Evolutionary conservation across 75 land plant genomes (phyloP), one percentile per base, ranked within the genome.

Genomic region (Selaginella moellendorffii): DNA sequence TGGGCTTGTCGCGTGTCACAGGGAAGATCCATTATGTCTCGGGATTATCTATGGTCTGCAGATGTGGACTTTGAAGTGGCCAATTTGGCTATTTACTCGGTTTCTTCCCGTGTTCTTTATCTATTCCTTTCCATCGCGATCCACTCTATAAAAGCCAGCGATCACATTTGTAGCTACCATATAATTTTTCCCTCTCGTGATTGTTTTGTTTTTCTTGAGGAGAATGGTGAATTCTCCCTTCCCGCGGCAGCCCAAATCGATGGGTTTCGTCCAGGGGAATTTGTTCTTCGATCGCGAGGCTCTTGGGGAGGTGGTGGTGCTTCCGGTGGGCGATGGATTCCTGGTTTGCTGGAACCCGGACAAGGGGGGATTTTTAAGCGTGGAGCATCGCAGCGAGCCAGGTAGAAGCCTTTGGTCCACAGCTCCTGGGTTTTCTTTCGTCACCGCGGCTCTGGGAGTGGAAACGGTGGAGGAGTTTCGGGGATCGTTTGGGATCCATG

Each of bases 401-500:
- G 2, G 52, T 0, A 75, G 74, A 56, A 53, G 59, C 14, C 51
- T 84, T 0, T 87, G 87, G 88, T 78, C 86, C 1, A 84, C 88
- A 21, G 42, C 77, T 30, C 83, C 85, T 0, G 69, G 63, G n/a
- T 78, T 76, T 0, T 71, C 87, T 14, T 91, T 91, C 69, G 69
- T 91, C 21, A 76, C 89, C 24, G 92, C 83, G 24, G 97, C 86
- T 1, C 31, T 71, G 31, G 88, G 76, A 17, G 63, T 71, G 1
- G 76, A 76, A 1, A 63, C 66, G 53, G 76, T 80, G 23, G 78
- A 75, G 30, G 92, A 91, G 61, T 82, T 88, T 76, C 60, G 88
- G 30, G 97, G 97, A 14, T 87, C 97, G 0, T 82, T 80, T 72
- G 78, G 65, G 2, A 65, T 87, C 0, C 77, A 87, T 53, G 86